phyloP scores from a whole-genome alignment of 352 stramenopile genomes.

The Globisporangium sylvaticum region DNA sequence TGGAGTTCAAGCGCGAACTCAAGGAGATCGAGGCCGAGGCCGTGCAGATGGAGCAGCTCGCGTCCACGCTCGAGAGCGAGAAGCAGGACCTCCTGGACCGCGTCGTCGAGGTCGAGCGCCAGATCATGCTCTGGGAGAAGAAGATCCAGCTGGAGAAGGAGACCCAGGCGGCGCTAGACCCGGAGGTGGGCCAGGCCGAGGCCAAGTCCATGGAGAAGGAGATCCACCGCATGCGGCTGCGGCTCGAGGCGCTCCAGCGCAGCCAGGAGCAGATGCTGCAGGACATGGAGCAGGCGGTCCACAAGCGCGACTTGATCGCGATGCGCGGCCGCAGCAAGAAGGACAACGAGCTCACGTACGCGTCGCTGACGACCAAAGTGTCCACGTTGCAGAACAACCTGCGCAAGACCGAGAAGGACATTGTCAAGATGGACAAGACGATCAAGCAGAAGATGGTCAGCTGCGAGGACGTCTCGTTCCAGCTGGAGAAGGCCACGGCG shows the following conservation, averaged over 20 bases:
- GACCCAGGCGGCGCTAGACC: conserved; percentile 92
- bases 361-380: conserved; percentile 82
- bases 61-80: conserved; percentile 64
- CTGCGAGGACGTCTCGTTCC: conserved; percentile 64
- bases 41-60: conserved; percentile 71
- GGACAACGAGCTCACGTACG: conserved; percentile 79
- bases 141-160: conserved; percentile 97
- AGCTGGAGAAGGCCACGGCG: conserved; percentile 69
- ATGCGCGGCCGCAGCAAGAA: conserved; percentile 84
- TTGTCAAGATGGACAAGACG: conserved; percentile 52
- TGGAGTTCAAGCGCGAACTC: conserved; percentile 90
- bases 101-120: conserved; percentile 89
- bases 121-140: conserved; percentile 95
- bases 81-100: conserved; percentile 88
- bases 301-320: conserved; percentile 92
- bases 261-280: conserved; percentile 92
- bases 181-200: conserved; percentile 89
- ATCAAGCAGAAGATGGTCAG: conserved; percentile 57
- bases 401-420: conserved; percentile 67
- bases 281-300: conserved; percentile 93
- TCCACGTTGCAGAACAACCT: conserved; percentile 70
- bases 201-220: conserved; percentile 93
- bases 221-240: conserved; percentile 94
- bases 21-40: conserved; percentile 86
- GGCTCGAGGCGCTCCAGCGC: conserved; percentile 87